These are phyloP conservation scores for Microcos paniculata DNA, from an alignment of 345 rosid genomes.

Conservation along the genomic window DNA sequence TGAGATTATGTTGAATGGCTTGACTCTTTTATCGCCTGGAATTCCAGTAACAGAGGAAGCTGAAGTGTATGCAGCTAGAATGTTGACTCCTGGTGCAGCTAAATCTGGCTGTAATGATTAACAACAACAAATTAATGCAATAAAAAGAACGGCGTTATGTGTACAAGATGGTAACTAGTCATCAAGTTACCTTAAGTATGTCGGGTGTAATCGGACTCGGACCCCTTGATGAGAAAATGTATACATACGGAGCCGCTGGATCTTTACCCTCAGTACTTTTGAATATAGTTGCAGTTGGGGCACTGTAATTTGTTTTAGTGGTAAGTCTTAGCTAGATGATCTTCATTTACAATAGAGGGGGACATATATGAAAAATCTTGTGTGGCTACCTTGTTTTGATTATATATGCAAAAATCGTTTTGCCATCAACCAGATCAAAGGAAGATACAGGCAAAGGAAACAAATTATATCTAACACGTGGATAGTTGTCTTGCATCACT, in stretches of 20 bases:
- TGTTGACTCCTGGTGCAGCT: slow-evolving; percentile 51
- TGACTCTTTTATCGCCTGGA: slow-evolving; percentile 31
- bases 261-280: neutral
- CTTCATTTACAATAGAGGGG: too few relatives aligned
- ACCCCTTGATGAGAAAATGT: slow-evolving; percentile 49
- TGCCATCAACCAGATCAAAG: neutral
- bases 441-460: neutral
- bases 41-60: neutral
- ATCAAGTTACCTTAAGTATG: slow-evolving; percentile 40
- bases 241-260: slow-evolving; percentile 25
- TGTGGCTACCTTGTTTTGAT: neutral
- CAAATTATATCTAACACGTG: neutral
- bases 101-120: slow-evolving; percentile 46
- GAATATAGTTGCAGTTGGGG: neutral
- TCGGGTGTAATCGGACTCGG: slow-evolving; percentile 45
- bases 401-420: neutral
- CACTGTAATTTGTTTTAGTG: neutral
- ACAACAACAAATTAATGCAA: neutral
- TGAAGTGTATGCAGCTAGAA: slow-evolving; percentile 49
- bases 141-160: too few relatives aligned
- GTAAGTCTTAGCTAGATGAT: neutral
- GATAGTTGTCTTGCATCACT: neutral
- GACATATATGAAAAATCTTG: neutral
- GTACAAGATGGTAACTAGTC: neutral
- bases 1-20: slow-evolving; percentile 31